Evolutionary conservation across 805 yeast genomes (phyloP).

Genomic region (Sugiyamaella boreocaroliniensis): DNA sequence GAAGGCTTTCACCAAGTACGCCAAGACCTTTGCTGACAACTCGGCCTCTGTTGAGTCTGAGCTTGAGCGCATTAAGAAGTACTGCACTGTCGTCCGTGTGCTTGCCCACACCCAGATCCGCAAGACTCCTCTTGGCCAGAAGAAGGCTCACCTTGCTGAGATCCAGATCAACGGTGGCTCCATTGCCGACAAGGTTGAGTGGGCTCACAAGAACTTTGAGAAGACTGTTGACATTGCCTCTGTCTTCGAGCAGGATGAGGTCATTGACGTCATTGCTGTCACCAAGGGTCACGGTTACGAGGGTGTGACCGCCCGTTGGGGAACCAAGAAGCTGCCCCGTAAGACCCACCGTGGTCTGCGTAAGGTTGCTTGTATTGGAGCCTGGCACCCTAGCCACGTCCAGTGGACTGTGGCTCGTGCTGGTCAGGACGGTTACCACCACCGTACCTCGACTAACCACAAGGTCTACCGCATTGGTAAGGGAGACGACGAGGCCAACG

Average conservation of each 20-base stretch:
- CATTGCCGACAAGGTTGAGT: constrained; percentile 90
- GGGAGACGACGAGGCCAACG: constrained; percentile 90
- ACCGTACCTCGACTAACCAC: constrained; percentile 99
- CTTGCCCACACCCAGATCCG: constrained; percentile 99
- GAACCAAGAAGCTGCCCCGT: constrained; percentile 99
- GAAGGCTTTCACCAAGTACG: constrained; percentile 99
- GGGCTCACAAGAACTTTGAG: constrained; percentile 99
- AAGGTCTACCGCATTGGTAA: constrained; percentile 99
- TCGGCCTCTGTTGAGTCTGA: constrained; percentile 87
- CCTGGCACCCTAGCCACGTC: constrained; percentile 99
- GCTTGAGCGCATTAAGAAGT: constrained; percentile 97
- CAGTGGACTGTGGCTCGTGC: constrained; percentile 99
- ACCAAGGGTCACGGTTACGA: constrained; percentile 99
- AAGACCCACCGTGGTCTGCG: constrained; percentile 99
- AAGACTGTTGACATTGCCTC: constrained; percentile 94
- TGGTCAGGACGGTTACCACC: constrained; percentile 99
- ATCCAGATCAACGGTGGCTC: constrained; percentile 84
- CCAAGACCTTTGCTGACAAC: constrained; percentile 93
- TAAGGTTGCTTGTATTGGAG: constrained; percentile 99
- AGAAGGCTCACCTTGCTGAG: constrained; percentile 99
- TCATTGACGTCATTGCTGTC: constrained; percentile 97
- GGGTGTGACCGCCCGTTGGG: constrained; percentile 99
- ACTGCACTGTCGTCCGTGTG: constrained; percentile 98
- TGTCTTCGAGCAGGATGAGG: constrained; percentile 98
- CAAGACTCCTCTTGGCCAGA: constrained; percentile 97